phyloP scores from a whole-genome alignment of 106 monocot species.

The Posidonia australis region DNA sequence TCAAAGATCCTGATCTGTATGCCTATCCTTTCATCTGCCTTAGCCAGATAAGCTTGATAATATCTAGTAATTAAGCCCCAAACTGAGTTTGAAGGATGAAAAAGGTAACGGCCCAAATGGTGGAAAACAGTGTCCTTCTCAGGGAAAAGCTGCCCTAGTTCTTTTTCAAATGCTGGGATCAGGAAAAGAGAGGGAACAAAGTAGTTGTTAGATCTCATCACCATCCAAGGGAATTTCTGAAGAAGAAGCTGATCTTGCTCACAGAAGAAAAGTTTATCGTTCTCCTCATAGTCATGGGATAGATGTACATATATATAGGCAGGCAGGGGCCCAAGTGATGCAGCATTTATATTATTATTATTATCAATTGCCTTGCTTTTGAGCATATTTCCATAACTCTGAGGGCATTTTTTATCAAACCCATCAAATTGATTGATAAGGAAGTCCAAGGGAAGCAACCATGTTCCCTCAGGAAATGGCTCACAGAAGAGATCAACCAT shows the following conservation, averaged over 20 bases:
- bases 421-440: constrained; percentile 14
- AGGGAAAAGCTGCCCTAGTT: constrained; percentile 55
- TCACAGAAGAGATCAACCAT: constrained; percentile 30
- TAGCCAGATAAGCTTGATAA: constrained; percentile 55
- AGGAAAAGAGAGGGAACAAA: constrained; percentile 70
- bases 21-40: constrained; percentile 53
- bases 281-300: constrained; percentile 18
- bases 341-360: background rate
- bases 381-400: constrained; percentile 23
- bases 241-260: constrained; percentile 51
- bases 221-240: constrained; percentile 51
- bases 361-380: constrained; percentile 13
- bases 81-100: constrained; percentile 66
- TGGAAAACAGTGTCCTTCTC: constrained; percentile 75
- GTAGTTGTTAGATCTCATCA: constrained; percentile 63
- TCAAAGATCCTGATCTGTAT: constrained; percentile 69
- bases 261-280: constrained; percentile 71
- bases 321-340: constrained; percentile 4
- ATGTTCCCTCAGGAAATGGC: constrained; percentile 29
- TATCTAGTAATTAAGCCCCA: constrained; percentile 78
- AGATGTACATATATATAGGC: constrained; percentile 22
- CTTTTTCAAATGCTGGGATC: constrained; percentile 44
- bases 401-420: constrained; percentile 9
- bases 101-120: constrained; percentile 69
- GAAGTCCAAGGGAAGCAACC: constrained; percentile 29